phyloP scores from a whole-genome alignment of 345 rosid genomes.

The Populus simonii region DNA sequence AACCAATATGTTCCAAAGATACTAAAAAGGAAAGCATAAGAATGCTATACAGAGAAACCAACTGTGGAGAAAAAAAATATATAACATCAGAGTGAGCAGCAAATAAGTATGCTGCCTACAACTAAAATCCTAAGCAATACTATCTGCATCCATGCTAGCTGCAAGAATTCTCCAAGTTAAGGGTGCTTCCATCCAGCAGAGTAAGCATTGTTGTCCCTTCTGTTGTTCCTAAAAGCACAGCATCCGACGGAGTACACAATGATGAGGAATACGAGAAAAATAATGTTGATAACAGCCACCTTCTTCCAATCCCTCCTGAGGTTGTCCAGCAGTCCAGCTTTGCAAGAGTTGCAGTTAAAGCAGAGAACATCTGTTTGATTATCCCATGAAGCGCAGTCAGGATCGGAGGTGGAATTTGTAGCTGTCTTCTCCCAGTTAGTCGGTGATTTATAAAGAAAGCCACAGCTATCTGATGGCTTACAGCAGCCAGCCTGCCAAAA shows the following conservation, averaged over 20 bases:
- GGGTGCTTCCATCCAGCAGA: slow-evolving; percentile 21
- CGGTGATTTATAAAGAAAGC: slow-evolving; percentile 50
- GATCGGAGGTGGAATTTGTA: slow-evolving; percentile 24
- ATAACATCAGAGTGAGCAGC: neutral
- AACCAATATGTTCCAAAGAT: neutral
- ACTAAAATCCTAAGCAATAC: neutral
- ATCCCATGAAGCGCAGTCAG: slow-evolving; percentile 61
- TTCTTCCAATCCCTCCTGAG: slow-evolving; percentile 70
- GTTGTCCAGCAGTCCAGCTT: slow-evolving; percentile 79
- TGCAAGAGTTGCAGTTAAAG: slow-evolving; percentile 79
- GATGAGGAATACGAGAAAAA: slow-evolving; percentile 71
- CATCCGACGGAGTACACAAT: slow-evolving; percentile 69
- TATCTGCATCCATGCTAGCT: neutral
- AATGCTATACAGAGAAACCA: neutral
- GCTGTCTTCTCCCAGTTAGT: slow-evolving; percentile 49
- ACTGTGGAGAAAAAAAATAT: neutral
- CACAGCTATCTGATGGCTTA: slow-evolving; percentile 76
- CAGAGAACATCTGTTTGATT: slow-evolving; percentile 42
- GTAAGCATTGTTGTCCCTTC: slow-evolving; percentile 40
- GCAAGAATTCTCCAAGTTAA: slow-evolving; percentile 1
- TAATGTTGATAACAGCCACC: slow-evolving; percentile 57
- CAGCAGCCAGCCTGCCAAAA: slow-evolving; percentile 83
- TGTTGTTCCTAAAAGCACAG: slow-evolving; percentile 81
- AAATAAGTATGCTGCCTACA: neutral
- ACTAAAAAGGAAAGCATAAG: neutral